Evolutionary conservation across 768 basidiomycete species (phyloP), one percentile per base, ranked within the genome.

Genomic region (Fibroporia radiculosa): DNA sequence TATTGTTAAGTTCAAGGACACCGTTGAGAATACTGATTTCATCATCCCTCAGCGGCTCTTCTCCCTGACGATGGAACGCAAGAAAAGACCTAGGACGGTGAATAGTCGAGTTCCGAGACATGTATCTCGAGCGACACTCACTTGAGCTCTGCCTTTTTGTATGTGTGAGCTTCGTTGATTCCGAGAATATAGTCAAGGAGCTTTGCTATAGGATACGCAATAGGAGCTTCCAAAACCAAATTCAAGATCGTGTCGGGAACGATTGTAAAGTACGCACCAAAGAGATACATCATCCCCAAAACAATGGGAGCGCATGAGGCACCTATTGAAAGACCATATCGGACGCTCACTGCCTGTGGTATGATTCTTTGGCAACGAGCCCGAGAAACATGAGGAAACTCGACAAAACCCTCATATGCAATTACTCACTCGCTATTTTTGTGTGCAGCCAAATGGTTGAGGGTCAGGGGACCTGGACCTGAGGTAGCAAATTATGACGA

Each of bases 121-220:
- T n/a, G n/a, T n/a, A n/a, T n/a, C n/a, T n/a, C n/a, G n/a, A n/a
- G n/a, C n/a, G n/a, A n/a, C n/a, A n/a, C 49, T 8, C 31, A 56
- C 58, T 64, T 67, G 18, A 69, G 59, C 47, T 69, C 68, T 6
- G 84, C 85, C 60, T 90, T 90, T 56, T 88, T 89, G 66, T 91
- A 91, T 0, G 83, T 86, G 62, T 75, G 63, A 52, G 67, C 69
- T 52, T 88, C 86, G 53, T 82, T 73, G 2, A 69, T 70, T 18
- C 95, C 95, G 2, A 98, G 77, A 2, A 84, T 75, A 38, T 64
- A 69, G 59, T 97, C 95, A 25, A 99, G 78, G 0, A 97, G 63
- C 49, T 74, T 81, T 16, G 77, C 75, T 38, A 74, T 73, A 1
- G 77, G 77, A 61, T 67, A 80, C 1, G 79, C 78, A 44, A 81